Base-by-base conservation (phyloP, 2,329 filamentous ascomycete species). In the Lojkania enalia region DNA sequence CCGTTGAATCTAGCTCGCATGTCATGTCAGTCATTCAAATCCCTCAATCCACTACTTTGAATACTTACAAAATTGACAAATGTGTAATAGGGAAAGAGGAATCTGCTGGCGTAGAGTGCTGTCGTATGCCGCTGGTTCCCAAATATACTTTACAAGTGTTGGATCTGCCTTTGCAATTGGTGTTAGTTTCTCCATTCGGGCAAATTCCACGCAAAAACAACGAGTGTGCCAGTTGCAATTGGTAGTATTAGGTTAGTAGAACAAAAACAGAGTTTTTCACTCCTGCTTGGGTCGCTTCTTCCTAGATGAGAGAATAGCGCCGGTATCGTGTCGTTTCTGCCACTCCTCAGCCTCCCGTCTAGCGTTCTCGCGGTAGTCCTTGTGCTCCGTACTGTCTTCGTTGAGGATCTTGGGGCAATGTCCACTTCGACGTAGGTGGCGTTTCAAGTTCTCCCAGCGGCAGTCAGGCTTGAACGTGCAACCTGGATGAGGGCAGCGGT, bases 391-490 rank as follows among this genome's bases (percentile, higher is more conserved):
- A 30, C 61, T 66, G 5, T 57, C 49, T 36, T 69, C 67, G 18
- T 63, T 49, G 0, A 70, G 52, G 4, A 71, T 52, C 41, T 68
- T 53, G 0, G 66, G 55, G 32, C 67, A 71, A 25, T 71, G 69
- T 0, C 61, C 59, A 2, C 60, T 64, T 36, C 65, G 61, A 27
- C 66, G 60, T 13, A 71, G 58, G 44, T 71, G 68, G 5, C 67
- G 63, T 44, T 70, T 69, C 3, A 70, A 58, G 32, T 69, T 68
- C 37, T 70, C 67, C 67, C 67, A 71, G 20, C 67, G 63, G 32
- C 66, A 68, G 44, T 69, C 67, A 18, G 65, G 64, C 39, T 69
- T 66, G 52, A 67, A 69, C 1, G 61, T 64, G 56, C 68, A 71
- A 31, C 63, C 63, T 13, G 48, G 39, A n/a, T 70, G 65, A 1